These are phyloP conservation scores for Cladosporium oxysporum DNA, from an alignment of 2,329 filamentous ascomycete genomes.

Conservation along the genomic window DNA sequence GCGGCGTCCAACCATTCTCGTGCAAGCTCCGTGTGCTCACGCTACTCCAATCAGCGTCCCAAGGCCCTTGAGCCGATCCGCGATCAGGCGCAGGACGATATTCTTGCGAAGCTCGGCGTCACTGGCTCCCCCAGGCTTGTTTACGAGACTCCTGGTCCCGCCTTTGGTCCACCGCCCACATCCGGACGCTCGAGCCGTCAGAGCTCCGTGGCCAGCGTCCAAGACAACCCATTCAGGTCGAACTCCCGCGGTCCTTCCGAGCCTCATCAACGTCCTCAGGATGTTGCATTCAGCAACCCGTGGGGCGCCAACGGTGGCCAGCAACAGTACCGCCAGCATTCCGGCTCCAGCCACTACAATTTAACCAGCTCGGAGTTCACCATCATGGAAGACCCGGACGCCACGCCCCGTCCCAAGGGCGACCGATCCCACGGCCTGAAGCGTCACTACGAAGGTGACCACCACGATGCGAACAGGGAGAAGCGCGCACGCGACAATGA, in stretches of 20 bases:
- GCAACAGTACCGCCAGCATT: conserved; percentile 25
- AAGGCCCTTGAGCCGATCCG: conserved; percentile 31
- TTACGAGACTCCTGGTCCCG: conserved; percentile 41
- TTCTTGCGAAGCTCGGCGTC: conserved; percentile 40
- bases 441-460: conserved; percentile 25
- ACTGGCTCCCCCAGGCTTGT: conserved; percentile 41
- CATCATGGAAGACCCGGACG: conserved; percentile 24
- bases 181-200: conserved; percentile 17
- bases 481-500: conserved; percentile 23
- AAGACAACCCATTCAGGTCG: background rate
- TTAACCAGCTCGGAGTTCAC: conserved; percentile 23
- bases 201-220: conserved; percentile 18
- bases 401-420: conserved; percentile 25
- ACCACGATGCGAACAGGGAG: conserved; percentile 16
- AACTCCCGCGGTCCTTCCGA: conserved; percentile 5
- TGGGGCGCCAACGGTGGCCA: conserved; percentile 10
- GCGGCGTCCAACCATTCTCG: conserved; percentile 29
- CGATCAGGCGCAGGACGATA: conserved; percentile 37
- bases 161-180: conserved; percentile 36
- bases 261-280: background rate
- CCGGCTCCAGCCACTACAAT: conserved; percentile 23
- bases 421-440: conserved; percentile 25
- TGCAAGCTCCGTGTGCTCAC: conserved; percentile 31
- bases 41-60: conserved; percentile 28
- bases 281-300: conserved; percentile 5